phyloP scores from a whole-genome alignment of 345 rosid genomes.

The Gossypium thurberi region DNA sequence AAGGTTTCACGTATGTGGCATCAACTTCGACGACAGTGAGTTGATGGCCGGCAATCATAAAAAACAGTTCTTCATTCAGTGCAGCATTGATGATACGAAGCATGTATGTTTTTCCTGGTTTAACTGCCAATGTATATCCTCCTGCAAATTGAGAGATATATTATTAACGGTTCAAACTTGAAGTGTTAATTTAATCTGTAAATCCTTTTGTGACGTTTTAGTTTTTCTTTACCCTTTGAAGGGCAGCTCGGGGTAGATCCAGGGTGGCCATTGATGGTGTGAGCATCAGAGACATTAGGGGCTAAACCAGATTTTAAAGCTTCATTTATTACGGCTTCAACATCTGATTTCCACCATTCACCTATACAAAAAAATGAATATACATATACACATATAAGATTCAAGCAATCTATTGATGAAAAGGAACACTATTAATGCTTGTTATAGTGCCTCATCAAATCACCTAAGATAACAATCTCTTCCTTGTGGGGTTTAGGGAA shows the following conservation, averaged over 20 bases:
- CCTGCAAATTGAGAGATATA: constrained; percentile 11
- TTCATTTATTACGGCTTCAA: constrained; percentile 64
- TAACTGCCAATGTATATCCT: constrained; percentile 38
- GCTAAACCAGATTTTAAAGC: constrained; percentile 67
- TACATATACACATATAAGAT: not conserved
- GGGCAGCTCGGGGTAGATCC: constrained; percentile 51
- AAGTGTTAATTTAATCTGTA: not conserved
- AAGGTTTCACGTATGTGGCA: constrained; percentile 67
- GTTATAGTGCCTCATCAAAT: not conserved
- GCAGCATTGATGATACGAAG: constrained; percentile 75
- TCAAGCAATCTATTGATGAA: not conserved
- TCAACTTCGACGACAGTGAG: constrained; percentile 86
- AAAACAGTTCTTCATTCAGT: constrained; percentile 80
- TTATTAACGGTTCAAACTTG: not conserved
- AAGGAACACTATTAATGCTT: not conserved
- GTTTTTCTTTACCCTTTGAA: constrained; percentile 32
- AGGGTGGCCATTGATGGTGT: constrained; percentile 73
- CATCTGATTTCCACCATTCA: constrained; percentile 98
- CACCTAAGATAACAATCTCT: constrained; percentile 47
- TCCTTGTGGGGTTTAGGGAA: constrained; percentile 71
- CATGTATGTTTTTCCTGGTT: constrained; percentile 59
- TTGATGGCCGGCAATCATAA: constrained; percentile 71
- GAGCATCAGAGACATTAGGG: constrained; percentile 88
- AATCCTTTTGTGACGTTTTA: no score
- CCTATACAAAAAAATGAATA: constrained; percentile 19